phyloP scores from a whole-genome alignment of 129 eudicot genomes.

The sunflower (Helianthus annuus) region HanXRQr2.0-SUNRISE NC_035437.2:143125246-143125745 shows the following conservation, averaged over 20 bases:
- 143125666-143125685: conserved; percentile 69
- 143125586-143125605: conserved; percentile 97
- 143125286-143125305: not conserved
- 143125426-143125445: conserved; percentile 77
- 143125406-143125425: conserved; percentile 80
- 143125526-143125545: conserved; percentile 86
- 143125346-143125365: conserved; percentile 86
- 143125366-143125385: conserved; percentile 89
- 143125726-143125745: conserved; percentile 85
- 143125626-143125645: conserved; percentile 59
- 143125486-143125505: conserved; percentile 81
- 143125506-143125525: conserved; percentile 88
- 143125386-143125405: conserved; percentile 78
- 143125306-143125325: conserved; percentile 65
- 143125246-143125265: conserved; percentile 6
- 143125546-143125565: conserved; percentile 91
- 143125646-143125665: conserved; percentile 77
- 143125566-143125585: conserved; percentile 87
- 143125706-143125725: conserved; percentile 93
- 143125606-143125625: conserved; percentile 74
- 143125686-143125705: conserved; percentile 77
- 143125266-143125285: not conserved
- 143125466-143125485: conserved; percentile 94
- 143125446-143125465: conserved; percentile 89
- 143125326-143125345: conserved; percentile 86